Conservation (phyloP, 345 rosid genomes). For the Arabis alpina region DNA sequence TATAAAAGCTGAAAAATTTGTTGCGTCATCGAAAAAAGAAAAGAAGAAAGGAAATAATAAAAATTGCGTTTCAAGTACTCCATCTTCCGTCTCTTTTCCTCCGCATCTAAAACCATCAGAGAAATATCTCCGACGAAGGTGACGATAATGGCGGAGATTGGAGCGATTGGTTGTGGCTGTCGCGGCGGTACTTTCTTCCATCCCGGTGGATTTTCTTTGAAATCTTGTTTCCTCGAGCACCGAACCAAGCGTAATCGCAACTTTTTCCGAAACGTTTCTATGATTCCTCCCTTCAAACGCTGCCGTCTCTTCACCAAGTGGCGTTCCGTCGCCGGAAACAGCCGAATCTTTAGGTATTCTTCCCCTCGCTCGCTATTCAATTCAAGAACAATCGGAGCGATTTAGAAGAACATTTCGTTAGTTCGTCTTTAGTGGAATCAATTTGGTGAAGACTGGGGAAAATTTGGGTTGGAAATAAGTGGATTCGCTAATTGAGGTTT, state of each 20-base stretch:
- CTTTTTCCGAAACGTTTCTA: constrained; percentile 55
- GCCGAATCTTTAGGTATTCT: constrained; percentile 56
- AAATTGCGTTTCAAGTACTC: constrained; percentile 36
- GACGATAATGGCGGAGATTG: constrained; percentile 51
- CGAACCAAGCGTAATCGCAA: constrained; percentile 42
- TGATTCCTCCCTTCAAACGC: constrained; percentile 50
- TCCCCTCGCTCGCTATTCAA: constrained; percentile 7
- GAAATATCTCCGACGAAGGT: constrained; percentile 47
- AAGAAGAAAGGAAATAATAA: not conserved
- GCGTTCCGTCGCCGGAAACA: constrained; percentile 47
- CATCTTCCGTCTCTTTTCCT: constrained; percentile 49
- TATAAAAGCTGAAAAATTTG: not conserved
- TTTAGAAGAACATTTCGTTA: constrained; percentile 9
- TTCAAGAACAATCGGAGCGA: not conserved
- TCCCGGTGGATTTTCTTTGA: constrained; percentile 42
- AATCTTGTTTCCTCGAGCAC: constrained; percentile 45
- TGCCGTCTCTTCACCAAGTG: constrained; percentile 45
- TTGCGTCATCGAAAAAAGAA: constrained; percentile 11
- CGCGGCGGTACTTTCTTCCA: constrained; percentile 44
- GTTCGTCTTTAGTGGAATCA: constrained; percentile 24
- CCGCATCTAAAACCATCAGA: constrained; percentile 44
- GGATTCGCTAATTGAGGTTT: constrained; percentile 2
- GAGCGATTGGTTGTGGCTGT: constrained; percentile 52
- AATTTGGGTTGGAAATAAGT: not conserved
- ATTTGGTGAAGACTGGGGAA: not conserved